A percentile compares a stretch with the other conserved stretches of the same genome.
Evolutionary conservation across 768 basidiomycete genomes (phyloP).

Genomic region (Coprinopsis marcescibilis): DNA sequence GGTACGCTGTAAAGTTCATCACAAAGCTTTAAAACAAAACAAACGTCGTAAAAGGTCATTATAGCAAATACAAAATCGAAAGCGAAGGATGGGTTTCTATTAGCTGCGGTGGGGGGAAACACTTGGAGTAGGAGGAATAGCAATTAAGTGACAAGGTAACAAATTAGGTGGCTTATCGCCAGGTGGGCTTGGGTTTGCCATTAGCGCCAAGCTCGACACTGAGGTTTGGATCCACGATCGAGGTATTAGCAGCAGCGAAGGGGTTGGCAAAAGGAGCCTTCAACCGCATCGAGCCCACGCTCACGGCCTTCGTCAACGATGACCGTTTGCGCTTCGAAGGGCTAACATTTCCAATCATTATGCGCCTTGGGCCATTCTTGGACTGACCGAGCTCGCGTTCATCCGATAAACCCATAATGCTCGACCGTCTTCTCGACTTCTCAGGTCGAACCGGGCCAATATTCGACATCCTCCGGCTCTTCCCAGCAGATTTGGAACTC

Average conservation of each 20-base stretch:
- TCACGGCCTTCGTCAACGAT: slow-evolving; percentile 43
- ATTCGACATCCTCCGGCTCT: slow-evolving; percentile 55
- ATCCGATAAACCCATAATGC: slow-evolving; percentile 65
- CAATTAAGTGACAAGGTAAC: slow-evolving; percentile 11
- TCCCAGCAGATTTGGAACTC: slow-evolving; percentile 16
- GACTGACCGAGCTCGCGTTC: slow-evolving; percentile 19
- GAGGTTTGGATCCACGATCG: slow-evolving; percentile 38
- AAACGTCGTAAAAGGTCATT: neutral
- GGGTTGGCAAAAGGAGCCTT: slow-evolving; percentile 18
- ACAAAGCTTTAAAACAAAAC: no score
- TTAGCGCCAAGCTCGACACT: slow-evolving; percentile 26
- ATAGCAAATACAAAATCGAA: neutral
- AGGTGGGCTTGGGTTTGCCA: slow-evolving; percentile 45
- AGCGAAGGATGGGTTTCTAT: neutral
- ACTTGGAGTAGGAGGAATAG: neutral
- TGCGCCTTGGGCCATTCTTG: slow-evolving; percentile 27
- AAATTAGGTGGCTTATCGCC: slow-evolving; percentile 39
- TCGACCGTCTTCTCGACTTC: slow-evolving; percentile 69
- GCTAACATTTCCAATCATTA: slow-evolving; percentile 36
- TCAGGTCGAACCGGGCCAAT: slow-evolving; percentile 73
- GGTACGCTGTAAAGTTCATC: no score
- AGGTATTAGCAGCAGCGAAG: slow-evolving; percentile 24
- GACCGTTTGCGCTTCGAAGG: slow-evolving; percentile 60
- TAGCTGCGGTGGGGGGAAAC: neutral
- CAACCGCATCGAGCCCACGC: slow-evolving; percentile 23